Evolutionary conservation across 1,139 yeast genomes (phyloP), one percentile per base, ranked within the genome.

Genomic region (Hemisphaericaspora xylofermentans): DNA sequence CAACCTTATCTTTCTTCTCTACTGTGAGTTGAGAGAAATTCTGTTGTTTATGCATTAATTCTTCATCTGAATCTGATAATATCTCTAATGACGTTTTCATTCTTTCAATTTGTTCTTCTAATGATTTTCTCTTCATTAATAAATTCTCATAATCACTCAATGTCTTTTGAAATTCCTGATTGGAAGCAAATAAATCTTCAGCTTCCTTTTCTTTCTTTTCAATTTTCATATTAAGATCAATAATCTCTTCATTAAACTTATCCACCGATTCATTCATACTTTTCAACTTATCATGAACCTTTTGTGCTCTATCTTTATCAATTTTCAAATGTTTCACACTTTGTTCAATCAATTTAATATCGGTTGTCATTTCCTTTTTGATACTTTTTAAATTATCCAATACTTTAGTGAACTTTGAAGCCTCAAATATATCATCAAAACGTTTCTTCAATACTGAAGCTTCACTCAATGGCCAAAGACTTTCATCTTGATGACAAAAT

Each of bases 401-500:
- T 1, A 95, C 96, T 57, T 88, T 91, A 1, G 97, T 89, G 54
- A 86, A 94, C 60, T 88, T 89, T 51, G 89, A 79, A 0, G 98
- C 96, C 60, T 94, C 98, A 53, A 94, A 94, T 6, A 94, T 93
- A 58, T 93, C 98, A 61, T 94, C 98, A 55, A 94, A 94, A 45
- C 93, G 76, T 63, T 91, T 91, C 64, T 94, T 94, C 57, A 94
- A 73, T 12, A 78, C 78, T 6, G 95, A 75, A 1, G 98, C 95
- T 61, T 94, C 99, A 51, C 93, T 81, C 43, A 94, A 69, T 1
- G 99, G 99, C 99, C 99, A 94, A 31, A 88, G 65, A 55, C 94
- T 84, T 46, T 94, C 99, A 56, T 94, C 99, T 61, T 94, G 99
- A 58, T 94, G 99, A 57, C 98, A 93, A 61, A 94, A 94, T 2